These are phyloP conservation scores for Wallacemonas sp. DNA, from an alignment of 208 protist species.

Conservation along the genomic window DNA sequence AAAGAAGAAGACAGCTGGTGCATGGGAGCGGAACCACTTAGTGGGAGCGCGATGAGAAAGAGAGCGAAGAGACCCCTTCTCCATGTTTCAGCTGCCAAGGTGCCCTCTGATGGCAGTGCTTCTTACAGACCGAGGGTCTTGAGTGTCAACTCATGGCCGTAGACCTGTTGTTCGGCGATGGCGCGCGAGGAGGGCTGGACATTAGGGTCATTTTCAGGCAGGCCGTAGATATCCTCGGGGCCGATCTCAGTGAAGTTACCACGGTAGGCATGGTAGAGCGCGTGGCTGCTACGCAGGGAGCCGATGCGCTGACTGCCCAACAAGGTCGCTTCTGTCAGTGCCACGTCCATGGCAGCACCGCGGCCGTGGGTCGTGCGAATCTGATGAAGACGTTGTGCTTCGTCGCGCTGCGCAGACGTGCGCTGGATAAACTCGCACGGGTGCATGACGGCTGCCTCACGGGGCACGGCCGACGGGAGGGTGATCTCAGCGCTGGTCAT, in stretches of 20 bases:
- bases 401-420: constrained; percentile 54
- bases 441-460: constrained; percentile 74
- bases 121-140: constrained; percentile 71
- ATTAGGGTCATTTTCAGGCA: constrained; percentile 78
- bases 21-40: too few species aligned
- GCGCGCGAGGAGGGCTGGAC: constrained; percentile 83
- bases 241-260: constrained; percentile 70
- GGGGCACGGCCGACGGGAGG: constrained; percentile 37
- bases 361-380: constrained; percentile 81
- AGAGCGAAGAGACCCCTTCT: too few species aligned
- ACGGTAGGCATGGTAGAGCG: constrained; percentile 82
- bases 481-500: constrained; percentile 54
- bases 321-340: constrained; percentile 74
- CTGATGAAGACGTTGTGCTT: constrained; percentile 78
- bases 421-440: constrained; percentile 87
- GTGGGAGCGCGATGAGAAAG: too few species aligned
- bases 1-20: not conserved
- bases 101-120: too few species aligned
- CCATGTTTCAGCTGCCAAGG: too few species aligned
- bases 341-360: constrained; percentile 69
- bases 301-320: constrained; percentile 67
- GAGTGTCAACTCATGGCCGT: constrained; percentile 85
- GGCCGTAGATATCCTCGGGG: constrained; percentile 70
- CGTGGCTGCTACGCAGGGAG: constrained; percentile 64
- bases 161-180: constrained; percentile 67